These are phyloP conservation scores for Pseudonitzschia multiseries DNA, from an alignment of 108 stramenopile species.

Conservation along the genomic window DNA sequence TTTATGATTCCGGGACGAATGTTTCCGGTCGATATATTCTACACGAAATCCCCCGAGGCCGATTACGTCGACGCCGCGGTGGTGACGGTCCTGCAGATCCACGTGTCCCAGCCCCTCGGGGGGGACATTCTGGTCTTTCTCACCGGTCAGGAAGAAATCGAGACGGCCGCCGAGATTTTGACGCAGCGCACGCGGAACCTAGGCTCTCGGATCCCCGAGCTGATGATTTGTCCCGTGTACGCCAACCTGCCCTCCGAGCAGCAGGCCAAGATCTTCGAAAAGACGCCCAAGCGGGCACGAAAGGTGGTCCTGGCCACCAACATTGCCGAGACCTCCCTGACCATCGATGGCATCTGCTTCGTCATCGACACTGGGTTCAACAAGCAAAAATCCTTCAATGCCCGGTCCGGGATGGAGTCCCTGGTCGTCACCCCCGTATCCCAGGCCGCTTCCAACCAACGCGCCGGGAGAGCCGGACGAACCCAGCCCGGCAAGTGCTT, in stretches of 20 bases:
- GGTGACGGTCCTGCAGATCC: slow-evolving; percentile 96
- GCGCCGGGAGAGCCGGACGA: slow-evolving; percentile 92
- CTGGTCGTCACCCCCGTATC: slow-evolving; percentile 97
- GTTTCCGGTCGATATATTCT: slow-evolving; percentile 91
- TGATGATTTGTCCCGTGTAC: slow-evolving; percentile 97
- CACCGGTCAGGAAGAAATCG: slow-evolving; percentile 99
- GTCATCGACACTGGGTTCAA: slow-evolving; percentile 99
- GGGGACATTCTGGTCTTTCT: slow-evolving; percentile 98
- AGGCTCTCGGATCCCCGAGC: slow-evolving; percentile 94
- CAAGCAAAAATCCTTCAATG: slow-evolving; percentile 97
- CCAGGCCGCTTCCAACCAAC: slow-evolving; percentile 94
- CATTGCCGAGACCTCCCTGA: slow-evolving; percentile 93
- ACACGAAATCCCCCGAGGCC: slow-evolving; percentile 99
- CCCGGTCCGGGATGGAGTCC: slow-evolving; percentile 95
- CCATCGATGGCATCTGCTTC: slow-evolving; percentile 98
- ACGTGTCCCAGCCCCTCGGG: slow-evolving; percentile 91
- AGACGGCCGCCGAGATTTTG: slow-evolving; percentile 94
- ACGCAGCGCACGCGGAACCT: slow-evolving; percentile 76
- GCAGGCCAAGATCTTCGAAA: slow-evolving; percentile 99
- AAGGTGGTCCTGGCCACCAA: slow-evolving; percentile 99
- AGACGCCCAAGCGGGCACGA: slow-evolving; percentile 91
- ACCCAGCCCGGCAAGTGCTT: slow-evolving; percentile 99
- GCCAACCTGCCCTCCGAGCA: slow-evolving; percentile 96
- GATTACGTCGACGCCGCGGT: slow-evolving; percentile 99
- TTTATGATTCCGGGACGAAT: slow-evolving; percentile 95